These are phyloP conservation scores for Pseudoperonospora humuli DNA, from an alignment of 352 stramenopile genomes.

Conservation along the genomic window DNA sequence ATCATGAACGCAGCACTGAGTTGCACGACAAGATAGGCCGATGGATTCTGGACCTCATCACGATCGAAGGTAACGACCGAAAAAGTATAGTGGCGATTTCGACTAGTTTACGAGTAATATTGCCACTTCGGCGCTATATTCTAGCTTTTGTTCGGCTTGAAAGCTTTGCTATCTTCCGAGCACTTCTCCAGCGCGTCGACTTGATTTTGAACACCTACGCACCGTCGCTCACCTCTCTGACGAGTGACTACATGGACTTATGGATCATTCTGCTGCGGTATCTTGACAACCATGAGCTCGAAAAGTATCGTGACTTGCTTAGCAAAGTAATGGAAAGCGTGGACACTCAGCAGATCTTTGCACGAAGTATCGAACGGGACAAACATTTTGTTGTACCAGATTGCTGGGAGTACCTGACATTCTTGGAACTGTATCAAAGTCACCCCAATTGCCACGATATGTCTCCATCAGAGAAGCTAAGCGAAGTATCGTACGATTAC, in stretches of 20 bases:
- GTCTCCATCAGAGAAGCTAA: constrained; percentile 8
- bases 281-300: constrained; percentile 40
- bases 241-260: constrained; percentile 34
- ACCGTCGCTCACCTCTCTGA: constrained; percentile 19
- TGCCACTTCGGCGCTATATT: constrained; percentile 44
- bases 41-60: constrained; percentile 39
- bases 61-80: constrained; percentile 23
- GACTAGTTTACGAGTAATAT: constrained; percentile 30
- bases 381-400: constrained; percentile 16
- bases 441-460: constrained; percentile 18
- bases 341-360: constrained; percentile 23
- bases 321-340: constrained; percentile 35
- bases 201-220: constrained; percentile 31
- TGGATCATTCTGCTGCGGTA: constrained; percentile 38
- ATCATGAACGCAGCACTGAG: constrained; percentile 6
- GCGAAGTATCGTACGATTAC: constrained; percentile 18
- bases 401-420: constrained; percentile 30
- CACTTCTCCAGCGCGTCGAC: constrained; percentile 41
- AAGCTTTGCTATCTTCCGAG: constrained; percentile 30
- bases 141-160: constrained; percentile 27
- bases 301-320: constrained; percentile 33
- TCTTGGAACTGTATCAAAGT: constrained; percentile 23
- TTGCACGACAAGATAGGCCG: constrained; percentile 28
- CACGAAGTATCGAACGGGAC: constrained; percentile 11
- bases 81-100: constrained; percentile 28